These are phyloP conservation scores for Pseudocercospora crystallina DNA, from an alignment of 2,329 filamentous ascomycete genomes.

Conservation along the genomic window DNA sequence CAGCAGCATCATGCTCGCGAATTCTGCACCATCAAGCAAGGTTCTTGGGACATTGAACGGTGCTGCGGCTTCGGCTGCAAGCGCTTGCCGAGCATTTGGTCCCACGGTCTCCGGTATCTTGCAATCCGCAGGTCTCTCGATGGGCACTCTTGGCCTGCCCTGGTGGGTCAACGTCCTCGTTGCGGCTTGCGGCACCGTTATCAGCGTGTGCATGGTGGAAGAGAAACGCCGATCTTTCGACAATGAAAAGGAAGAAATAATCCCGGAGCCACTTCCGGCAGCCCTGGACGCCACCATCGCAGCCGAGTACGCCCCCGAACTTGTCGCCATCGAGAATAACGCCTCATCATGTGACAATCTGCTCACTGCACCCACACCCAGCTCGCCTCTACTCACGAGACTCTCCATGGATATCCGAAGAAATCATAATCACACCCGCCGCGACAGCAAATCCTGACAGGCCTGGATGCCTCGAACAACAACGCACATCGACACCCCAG, in stretches of 20 bases:
- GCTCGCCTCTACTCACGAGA: constrained; percentile 30
- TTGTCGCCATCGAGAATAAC: constrained; percentile 29
- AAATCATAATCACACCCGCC: constrained; percentile 14
- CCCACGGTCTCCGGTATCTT: constrained; percentile 84
- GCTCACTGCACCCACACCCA: constrained; percentile 22
- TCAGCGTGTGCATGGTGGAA: constrained; percentile 68
- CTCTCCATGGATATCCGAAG: constrained; percentile 26
- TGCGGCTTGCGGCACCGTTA: constrained; percentile 69
- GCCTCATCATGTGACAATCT: constrained; percentile 26
- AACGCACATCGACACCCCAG: too few species aligned
- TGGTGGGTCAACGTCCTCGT: constrained; percentile 90
- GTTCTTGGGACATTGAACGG: constrained; percentile 92
- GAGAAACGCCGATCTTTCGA: constrained; percentile 31
- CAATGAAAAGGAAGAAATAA: constrained; percentile 26
- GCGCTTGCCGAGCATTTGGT: constrained; percentile 81
- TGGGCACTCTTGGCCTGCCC: constrained; percentile 81
- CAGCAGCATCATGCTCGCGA: constrained; percentile 83
- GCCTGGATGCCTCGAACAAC: constrained; percentile 13
- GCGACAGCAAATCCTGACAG: constrained; percentile 21
- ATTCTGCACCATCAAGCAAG: constrained; percentile 78
- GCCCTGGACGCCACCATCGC: constrained; percentile 22
- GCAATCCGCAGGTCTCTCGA: constrained; percentile 74
- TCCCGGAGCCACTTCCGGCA: constrained; percentile 15
- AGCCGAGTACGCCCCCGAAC: constrained; percentile 23
- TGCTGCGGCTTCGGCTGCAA: constrained; percentile 85